These are phyloP conservation scores for Wickerhamiella slavikovae DNA, from an alignment of 805 yeast species.

Conservation along the genomic window DNA sequence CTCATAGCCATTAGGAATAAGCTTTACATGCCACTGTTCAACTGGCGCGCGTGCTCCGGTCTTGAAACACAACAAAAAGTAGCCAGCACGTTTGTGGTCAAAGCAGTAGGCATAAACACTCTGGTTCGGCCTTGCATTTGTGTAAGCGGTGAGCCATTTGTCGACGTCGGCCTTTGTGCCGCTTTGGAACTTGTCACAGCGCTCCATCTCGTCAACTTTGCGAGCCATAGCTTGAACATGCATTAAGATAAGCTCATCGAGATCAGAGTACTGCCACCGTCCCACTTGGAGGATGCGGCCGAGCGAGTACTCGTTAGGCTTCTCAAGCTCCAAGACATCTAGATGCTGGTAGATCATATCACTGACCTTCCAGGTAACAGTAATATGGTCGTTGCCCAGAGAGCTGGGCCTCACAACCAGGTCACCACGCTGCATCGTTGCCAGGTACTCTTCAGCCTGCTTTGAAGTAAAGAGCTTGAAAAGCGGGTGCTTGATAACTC, in stretches of 20 bases:
- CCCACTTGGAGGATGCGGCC: constrained; percentile 49
- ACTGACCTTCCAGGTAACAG: constrained; percentile 92
- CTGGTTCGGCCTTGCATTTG: constrained; percentile 76
- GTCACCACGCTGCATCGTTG: constrained; percentile 77
- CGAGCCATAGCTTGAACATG: constrained; percentile 70
- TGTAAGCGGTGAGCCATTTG: constrained; percentile 72
- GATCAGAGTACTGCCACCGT: constrained; percentile 49
- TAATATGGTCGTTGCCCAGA: constrained; percentile 67
- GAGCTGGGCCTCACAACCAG: constrained; percentile 90
- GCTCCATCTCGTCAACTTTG: constrained; percentile 64
- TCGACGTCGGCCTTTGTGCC: constrained; percentile 66
- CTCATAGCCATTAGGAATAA: constrained; percentile 71
- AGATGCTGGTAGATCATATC: constrained; percentile 81
- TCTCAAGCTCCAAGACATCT: constrained; percentile 58
- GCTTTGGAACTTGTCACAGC: constrained; percentile 70
- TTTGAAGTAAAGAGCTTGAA: constrained; percentile 62
- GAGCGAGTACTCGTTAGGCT: constrained; percentile 38
- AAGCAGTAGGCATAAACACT: constrained; percentile 80
- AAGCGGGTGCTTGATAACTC: constrained; percentile 79
- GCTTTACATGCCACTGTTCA: constrained; percentile 75
- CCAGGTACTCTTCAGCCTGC: constrained; percentile 87
- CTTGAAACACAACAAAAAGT: constrained; percentile 74
- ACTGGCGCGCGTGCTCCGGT: constrained; percentile 29
- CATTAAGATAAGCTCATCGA: constrained; percentile 80
- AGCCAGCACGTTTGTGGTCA: constrained; percentile 86